These are phyloP conservation scores for Pythium apleroticum DNA, from an alignment of 352 stramenopile species.

Conservation along the genomic window DNA sequence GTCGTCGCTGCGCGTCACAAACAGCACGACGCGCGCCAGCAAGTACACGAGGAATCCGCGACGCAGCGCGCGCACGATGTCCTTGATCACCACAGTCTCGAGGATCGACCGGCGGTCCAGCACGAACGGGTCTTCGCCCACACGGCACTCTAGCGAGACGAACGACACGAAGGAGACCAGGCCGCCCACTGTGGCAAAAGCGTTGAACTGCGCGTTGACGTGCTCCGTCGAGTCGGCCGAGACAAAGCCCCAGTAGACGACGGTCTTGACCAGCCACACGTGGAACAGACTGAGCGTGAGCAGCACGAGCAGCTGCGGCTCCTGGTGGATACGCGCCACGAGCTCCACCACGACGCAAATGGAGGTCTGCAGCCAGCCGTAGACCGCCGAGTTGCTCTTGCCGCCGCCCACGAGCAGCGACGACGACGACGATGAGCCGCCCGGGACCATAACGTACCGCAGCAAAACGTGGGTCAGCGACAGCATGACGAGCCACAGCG, in stretches of 20 bases:
- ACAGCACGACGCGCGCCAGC: constrained; percentile 23
- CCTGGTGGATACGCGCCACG: constrained; percentile 26
- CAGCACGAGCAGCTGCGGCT: constrained; percentile 36
- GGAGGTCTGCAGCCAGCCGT: constrained; percentile 29
- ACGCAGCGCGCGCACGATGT: constrained; percentile 24
- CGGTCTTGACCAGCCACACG: constrained; percentile 25
- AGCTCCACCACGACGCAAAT: constrained; percentile 29
- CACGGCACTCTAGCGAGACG: constrained; percentile 23
- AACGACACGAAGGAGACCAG: constrained; percentile 32
- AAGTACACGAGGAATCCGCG: constrained; percentile 26
- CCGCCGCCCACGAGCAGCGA: constrained; percentile 26
- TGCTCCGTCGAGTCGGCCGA: constrained; percentile 10
- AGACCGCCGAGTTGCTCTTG: constrained; percentile 29
- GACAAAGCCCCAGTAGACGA: constrained; percentile 21
- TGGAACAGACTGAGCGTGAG: constrained; percentile 30
- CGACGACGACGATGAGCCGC: constrained; percentile 20
- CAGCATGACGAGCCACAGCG: constrained; percentile 16
- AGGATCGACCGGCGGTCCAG: constrained; percentile 31
- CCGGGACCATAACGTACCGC: constrained; percentile 32
- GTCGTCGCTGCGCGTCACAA: constrained; percentile 27
- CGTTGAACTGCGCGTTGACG: constrained; percentile 23
- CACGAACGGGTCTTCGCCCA: constrained; percentile 31
- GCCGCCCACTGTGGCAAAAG: constrained; percentile 22
- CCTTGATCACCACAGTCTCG: constrained; percentile 24
- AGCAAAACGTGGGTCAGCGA: constrained; percentile 29